Evolutionary conservation across 78 protist genomes (phyloP).

Genomic region (Pigoraptor vietnamica): DNA sequence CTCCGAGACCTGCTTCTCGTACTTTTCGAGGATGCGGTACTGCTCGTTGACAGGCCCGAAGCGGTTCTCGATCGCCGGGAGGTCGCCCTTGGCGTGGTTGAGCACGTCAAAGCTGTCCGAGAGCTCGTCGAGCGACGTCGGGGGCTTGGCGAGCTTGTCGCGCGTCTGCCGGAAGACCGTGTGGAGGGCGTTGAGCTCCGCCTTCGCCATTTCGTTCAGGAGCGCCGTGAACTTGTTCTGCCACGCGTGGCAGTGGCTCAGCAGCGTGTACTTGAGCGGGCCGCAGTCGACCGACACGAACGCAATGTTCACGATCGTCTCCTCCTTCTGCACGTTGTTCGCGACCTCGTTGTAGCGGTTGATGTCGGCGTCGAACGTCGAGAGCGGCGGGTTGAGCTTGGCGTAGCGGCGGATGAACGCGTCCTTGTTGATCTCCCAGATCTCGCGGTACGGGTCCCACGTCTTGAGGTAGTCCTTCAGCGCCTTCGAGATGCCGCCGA

Average conservation of each 20-base stretch:
- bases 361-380: slow-evolving; percentile 53
- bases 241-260: slow-evolving; percentile 52
- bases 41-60: slow-evolving; percentile 59
- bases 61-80: neutral
- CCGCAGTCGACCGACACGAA: slow-evolving; percentile 60
- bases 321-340: slow-evolving; percentile 19
- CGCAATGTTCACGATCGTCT: slow-evolving; percentile 18
- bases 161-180: slow-evolving; percentile 7
- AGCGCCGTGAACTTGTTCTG: slow-evolving; percentile 39
- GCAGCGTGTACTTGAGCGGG: slow-evolving; percentile 56
- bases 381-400: slow-evolving; percentile 34
- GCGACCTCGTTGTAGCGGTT: slow-evolving; percentile 16
- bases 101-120: slow-evolving; percentile 9
- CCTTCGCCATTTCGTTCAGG: slow-evolving; percentile 33
- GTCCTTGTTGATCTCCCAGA: slow-evolving; percentile 57
- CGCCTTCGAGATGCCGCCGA: neutral
- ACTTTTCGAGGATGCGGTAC: slow-evolving; percentile 32
- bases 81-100: neutral
- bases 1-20: slow-evolving; percentile 19
- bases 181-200: slow-evolving; percentile 36
- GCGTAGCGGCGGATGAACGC: slow-evolving; percentile 52
- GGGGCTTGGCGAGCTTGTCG: slow-evolving; percentile 15
- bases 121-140: slow-evolving; percentile 48
- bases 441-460: slow-evolving; percentile 52
- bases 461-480: slow-evolving; percentile 8